Percentiles rank a stretch among this genome's conserved stretches.
Evolutionary conservation across 1,284 basidiomycete genomes (phyloP).

Genomic region (Pseudozyma flocculosa): DNA sequence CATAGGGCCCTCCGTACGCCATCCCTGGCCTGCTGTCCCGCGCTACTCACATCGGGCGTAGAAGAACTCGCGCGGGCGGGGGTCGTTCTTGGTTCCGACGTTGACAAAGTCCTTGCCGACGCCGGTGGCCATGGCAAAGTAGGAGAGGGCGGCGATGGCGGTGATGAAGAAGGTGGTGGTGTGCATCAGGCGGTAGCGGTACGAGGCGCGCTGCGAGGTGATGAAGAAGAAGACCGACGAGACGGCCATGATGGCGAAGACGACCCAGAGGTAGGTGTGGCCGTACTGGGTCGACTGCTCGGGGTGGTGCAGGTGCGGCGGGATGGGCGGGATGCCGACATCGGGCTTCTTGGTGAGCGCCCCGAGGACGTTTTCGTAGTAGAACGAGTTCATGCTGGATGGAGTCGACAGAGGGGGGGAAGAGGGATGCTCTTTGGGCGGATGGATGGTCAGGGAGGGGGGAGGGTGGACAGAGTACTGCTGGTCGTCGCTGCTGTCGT

Average conservation of each 20-base stretch:
- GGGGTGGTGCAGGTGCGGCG: constrained; percentile 37
- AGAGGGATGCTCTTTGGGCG: no score
- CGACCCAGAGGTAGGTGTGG: constrained; percentile 44
- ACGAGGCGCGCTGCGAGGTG: constrained; percentile 39
- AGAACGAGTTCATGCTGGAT: constrained; percentile 35
- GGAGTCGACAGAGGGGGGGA: background rate
- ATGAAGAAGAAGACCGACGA: constrained; percentile 40
- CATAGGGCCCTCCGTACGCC: no score
- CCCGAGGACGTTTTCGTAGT: constrained; percentile 38
- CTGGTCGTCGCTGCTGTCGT: no score
- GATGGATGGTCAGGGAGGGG: background rate
- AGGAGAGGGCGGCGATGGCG: constrained; percentile 37
- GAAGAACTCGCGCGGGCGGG: constrained; percentile 33
- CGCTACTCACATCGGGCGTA: constrained; percentile 38
- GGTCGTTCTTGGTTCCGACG: constrained; percentile 15
- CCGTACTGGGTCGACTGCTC: constrained; percentile 31
- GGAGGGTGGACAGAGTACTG: background rate
- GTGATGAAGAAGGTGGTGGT: constrained; percentile 45
- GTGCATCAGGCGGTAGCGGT: constrained; percentile 47
- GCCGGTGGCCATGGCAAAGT: constrained; percentile 50
- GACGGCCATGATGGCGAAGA: constrained; percentile 42
- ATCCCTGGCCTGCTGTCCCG: no score
- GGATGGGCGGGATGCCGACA: constrained; percentile 39
- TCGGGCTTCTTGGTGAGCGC: constrained; percentile 32
- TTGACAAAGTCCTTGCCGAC: constrained; percentile 30